Evolutionary conservation across 768 basidiomycete species (phyloP), one percentile per base, ranked within the genome.

Genomic region (Pleurotus ostreatus): DNA sequence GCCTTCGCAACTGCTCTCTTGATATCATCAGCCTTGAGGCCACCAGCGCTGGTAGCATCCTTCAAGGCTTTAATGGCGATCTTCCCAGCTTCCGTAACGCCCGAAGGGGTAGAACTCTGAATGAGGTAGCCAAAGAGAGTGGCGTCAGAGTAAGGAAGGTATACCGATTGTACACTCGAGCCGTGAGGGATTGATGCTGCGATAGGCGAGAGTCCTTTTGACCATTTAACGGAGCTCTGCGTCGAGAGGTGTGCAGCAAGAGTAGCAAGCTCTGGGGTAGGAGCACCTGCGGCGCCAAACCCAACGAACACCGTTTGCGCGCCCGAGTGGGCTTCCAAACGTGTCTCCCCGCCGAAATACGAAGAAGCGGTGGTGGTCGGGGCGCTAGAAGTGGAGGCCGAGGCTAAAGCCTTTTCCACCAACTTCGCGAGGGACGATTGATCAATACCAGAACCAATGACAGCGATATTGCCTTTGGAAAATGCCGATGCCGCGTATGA

Each of bases 111-210:
- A 38, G 76, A 68, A 5, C 85, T 92, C 66, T 90, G 85, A 37
- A 98, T 75, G 53, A 92, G 71, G 56, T 97, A 71, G 57, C 94
- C 94, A 58, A 96, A 84, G 49, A 99, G 79, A 5, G 88, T 78
- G 3, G 94, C 95, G 67, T 98, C 96, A 13, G 94, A 92, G 75
- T 98, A 98, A 12, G 89, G 86, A 11, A 94, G 77, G 66, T 91
- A 82, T 53, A 97, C 84, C 9, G 87, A 71, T 68, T 87, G 79
- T 55, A 89, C 89, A 22, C 80, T 80, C 1, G 88, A 76, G 43
- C 81, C 80, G 56, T 68, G 65, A n/a, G 85, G 85, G 18, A 88
- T 67, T 49, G 74, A 71, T 53, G 81, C 71, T 8, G 88, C 74
- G 59, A 95, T 74, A 9, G 90, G 83, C 2, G 92, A 87, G 12